Conservation (phyloP, 345 rosid species). For the Diplotaxis tenuifolia region DNA sequence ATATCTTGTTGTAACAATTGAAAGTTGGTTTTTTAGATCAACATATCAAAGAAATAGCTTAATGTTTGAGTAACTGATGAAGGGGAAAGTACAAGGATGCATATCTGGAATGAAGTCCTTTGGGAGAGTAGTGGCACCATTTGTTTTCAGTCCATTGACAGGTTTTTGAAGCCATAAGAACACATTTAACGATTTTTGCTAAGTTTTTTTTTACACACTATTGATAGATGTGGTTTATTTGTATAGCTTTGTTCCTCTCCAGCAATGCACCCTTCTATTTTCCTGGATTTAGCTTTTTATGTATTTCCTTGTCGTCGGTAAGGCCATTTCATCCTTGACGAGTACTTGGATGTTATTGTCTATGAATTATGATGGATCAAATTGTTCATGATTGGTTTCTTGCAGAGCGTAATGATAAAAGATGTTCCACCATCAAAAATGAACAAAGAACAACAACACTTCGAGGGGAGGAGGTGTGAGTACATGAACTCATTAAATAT, state of each 20-base stretch:
- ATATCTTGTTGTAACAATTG: neutral
- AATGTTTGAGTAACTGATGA: slow-evolving; percentile 14
- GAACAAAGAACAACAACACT: slow-evolving; percentile 9
- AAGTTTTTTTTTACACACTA: neutral
- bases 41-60: neutral
- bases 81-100: slow-evolving; percentile 97
- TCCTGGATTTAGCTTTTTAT: slow-evolving; percentile 82
- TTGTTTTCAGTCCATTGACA: slow-evolving; percentile 84
- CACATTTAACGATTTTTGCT: neutral
- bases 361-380: neutral
- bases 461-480: slow-evolving; percentile 14
- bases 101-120: slow-evolving; percentile 70
- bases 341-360: neutral
- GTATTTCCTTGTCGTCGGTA: slow-evolving; percentile 64
- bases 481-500: neutral
- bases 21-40: neutral
- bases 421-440: slow-evolving; percentile 29
- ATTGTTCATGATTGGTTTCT: slow-evolving; percentile 50
- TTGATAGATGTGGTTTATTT: neutral
- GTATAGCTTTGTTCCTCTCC: slow-evolving; percentile 77
- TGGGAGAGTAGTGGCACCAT: slow-evolving; percentile 70
- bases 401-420: slow-evolving; percentile 62
- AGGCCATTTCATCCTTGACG: neutral
- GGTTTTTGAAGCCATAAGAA: slow-evolving; percentile 36
- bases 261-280: slow-evolving; percentile 68